Evolutionary conservation across 768 basidiomycete genomes (phyloP).

Genomic region (Pilatotrama ljubarskyi): DNA sequence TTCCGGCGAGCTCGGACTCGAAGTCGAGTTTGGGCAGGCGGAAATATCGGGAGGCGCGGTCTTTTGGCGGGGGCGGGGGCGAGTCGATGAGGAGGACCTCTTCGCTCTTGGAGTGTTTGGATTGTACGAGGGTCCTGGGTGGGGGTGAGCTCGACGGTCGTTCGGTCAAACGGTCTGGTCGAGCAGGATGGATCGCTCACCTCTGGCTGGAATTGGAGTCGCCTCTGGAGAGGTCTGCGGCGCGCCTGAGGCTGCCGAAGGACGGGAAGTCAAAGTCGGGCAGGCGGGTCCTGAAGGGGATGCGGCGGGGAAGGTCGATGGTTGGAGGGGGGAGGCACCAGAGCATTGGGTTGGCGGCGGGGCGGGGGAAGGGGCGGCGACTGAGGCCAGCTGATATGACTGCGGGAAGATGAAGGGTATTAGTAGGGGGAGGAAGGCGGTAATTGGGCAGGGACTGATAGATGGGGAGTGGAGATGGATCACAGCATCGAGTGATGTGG

Average conservation of each 20-base stretch:
- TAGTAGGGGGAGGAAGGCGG: conserved; percentile 6
- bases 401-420: conserved; percentile 9
- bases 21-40: background rate
- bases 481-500: conserved; percentile 14
- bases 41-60: background rate
- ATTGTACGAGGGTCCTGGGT: conserved; percentile 7
- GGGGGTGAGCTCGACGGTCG: background rate
- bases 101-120: background rate
- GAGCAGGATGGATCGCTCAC: background rate
- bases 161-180: too few relatives aligned
- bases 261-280: conserved; percentile 6
- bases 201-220: conserved; percentile 11
- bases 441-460: conserved; percentile 9
- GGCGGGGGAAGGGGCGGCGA: background rate
- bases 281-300: conserved; percentile 4
- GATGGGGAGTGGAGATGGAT: conserved; percentile 3
- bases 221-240: conserved; percentile 3
- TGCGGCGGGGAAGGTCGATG: conserved; percentile 9
- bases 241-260: background rate
- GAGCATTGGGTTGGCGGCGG: conserved; percentile 9
- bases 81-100: conserved; percentile 14
- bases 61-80: conserved; percentile 13
- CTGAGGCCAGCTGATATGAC: conserved; percentile 14
- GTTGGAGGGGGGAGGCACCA: conserved; percentile 1
- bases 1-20: background rate